Evolutionary conservation across 1,284 basidiomycete genomes (phyloP).

Genomic region (Cutaneotrichosporon sp.): DNA sequence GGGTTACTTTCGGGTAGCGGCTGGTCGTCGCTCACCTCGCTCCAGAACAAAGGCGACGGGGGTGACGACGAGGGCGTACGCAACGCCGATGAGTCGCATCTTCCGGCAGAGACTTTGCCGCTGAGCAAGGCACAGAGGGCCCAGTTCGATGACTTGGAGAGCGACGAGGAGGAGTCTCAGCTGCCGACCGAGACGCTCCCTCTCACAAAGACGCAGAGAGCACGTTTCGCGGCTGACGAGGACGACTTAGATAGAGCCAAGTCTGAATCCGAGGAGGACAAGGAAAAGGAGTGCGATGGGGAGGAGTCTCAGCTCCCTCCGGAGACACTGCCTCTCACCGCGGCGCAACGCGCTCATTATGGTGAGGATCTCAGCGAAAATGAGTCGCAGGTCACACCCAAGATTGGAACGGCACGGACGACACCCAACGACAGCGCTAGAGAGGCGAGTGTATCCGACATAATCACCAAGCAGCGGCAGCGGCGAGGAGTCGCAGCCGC

Average conservation of each 20-base stretch:
- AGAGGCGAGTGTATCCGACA: no score
- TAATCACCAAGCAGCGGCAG: not conserved
- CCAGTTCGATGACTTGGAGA: not conserved
- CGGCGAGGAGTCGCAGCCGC: not conserved
- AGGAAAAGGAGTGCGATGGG: not conserved
- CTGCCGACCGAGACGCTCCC: not conserved
- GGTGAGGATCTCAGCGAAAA: not conserved
- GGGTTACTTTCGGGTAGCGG: no score
- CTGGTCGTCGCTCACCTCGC: not conserved
- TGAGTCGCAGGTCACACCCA: not conserved
- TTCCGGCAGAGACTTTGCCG: not conserved
- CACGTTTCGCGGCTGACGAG: not conserved
- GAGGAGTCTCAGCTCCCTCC: not conserved
- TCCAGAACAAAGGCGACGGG: not conserved
- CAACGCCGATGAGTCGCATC: not conserved
- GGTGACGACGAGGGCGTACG: not conserved
- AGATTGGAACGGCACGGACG: no score
- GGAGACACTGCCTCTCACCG: not conserved
- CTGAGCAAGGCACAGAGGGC: not conserved
- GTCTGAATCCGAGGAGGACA: not conserved
- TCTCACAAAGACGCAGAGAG: not conserved
- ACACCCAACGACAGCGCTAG: no score
- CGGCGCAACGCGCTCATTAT: not conserved
- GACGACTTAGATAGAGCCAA: not conserved
- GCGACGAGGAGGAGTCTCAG: not conserved